A percentile compares a stretch with the other conserved stretches of the same genome.
These are phyloP conservation scores for Colletotrichum sp. DNA, from an alignment of 2,329 filamentous ascomycete genomes.

Conservation along the genomic window DNA sequence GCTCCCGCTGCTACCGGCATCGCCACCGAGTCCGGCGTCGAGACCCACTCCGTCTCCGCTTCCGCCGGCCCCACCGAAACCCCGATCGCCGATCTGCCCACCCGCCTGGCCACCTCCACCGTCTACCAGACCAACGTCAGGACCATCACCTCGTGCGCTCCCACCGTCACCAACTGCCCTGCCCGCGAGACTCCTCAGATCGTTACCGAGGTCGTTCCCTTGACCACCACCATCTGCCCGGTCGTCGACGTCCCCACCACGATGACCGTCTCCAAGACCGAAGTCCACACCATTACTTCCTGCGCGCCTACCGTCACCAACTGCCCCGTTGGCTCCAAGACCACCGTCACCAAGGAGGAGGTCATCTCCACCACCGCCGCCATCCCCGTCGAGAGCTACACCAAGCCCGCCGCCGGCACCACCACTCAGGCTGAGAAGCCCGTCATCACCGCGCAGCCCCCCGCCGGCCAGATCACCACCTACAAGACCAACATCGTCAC, in stretches of 20 bases:
- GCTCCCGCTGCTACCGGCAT: neutral
- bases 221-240: conserved; percentile 52
- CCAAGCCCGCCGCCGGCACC: neutral
- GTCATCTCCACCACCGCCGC: neutral
- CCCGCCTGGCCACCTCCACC: conserved; percentile 19
- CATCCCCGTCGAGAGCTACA: conserved; percentile 17
- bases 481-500: conserved; percentile 53
- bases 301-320: conserved; percentile 27
- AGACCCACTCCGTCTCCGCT: neutral
- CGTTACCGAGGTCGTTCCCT: conserved; percentile 35
- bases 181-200: conserved; percentile 6
- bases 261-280: conserved; percentile 25
- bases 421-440: neutral
- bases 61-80: neutral
- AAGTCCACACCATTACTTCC: conserved; percentile 31
- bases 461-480: conserved; percentile 29
- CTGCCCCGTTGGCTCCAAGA: conserved; percentile 24
- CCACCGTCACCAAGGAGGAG: conserved; percentile 14
- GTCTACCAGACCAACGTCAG: conserved; percentile 16
- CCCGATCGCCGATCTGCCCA: neutral
- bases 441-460: neutral
- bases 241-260: conserved; percentile 23
- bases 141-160: conserved; percentile 22
- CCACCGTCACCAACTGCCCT: conserved; percentile 8
- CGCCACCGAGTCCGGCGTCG: neutral